Evolutionary conservation across 2,329 filamentous ascomycete species (phyloP).

Genomic region (Ceratocystis variospora): DNA sequence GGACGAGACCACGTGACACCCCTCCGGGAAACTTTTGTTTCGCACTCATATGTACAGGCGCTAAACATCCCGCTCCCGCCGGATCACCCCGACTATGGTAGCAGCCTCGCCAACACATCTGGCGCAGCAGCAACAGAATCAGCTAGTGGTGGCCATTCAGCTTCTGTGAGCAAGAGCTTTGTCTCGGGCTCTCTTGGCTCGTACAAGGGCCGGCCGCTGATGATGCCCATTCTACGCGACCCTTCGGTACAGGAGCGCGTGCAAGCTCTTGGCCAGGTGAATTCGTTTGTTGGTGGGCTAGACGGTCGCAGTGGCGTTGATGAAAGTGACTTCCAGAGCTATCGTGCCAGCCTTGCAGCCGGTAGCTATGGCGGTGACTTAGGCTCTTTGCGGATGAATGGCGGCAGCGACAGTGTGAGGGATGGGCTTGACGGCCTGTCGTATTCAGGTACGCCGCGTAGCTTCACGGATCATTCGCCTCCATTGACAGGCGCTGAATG

Average conservation of each 20-base stretch:
- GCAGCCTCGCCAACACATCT: slow-evolving; percentile 13
- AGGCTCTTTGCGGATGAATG: neutral
- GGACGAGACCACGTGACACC: slow-evolving; percentile 17
- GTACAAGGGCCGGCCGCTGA: slow-evolving; percentile 40
- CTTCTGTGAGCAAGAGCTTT: slow-evolving; percentile 26
- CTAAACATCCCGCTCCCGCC: slow-evolving; percentile 16
- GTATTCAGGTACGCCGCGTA: slow-evolving; percentile 10
- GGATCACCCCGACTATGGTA: slow-evolving; percentile 11
- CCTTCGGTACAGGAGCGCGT: slow-evolving; percentile 37
- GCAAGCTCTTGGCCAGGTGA: slow-evolving; percentile 35
- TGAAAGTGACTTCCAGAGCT: slow-evolving; percentile 33
- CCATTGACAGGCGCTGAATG: slow-evolving; percentile 22
- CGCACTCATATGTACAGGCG: slow-evolving; percentile 14
- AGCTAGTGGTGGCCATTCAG: slow-evolving; percentile 21
- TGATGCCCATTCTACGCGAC: slow-evolving; percentile 38
- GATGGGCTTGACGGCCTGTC: neutral
- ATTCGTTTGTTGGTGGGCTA: slow-evolving; percentile 40
- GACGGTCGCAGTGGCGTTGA: slow-evolving; percentile 39
- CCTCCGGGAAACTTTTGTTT: slow-evolving; percentile 21
- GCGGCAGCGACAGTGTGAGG: neutral
- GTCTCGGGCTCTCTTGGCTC: slow-evolving; percentile 36
- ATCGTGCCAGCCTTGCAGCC: slow-evolving; percentile 28
- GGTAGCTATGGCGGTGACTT: neutral
- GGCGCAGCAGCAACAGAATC: neutral
- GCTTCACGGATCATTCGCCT: slow-evolving; percentile 7